Evolutionary conservation across 306 rosid genomes (phyloP).

Genomic region (Elaeagnus macrophylla): DNA sequence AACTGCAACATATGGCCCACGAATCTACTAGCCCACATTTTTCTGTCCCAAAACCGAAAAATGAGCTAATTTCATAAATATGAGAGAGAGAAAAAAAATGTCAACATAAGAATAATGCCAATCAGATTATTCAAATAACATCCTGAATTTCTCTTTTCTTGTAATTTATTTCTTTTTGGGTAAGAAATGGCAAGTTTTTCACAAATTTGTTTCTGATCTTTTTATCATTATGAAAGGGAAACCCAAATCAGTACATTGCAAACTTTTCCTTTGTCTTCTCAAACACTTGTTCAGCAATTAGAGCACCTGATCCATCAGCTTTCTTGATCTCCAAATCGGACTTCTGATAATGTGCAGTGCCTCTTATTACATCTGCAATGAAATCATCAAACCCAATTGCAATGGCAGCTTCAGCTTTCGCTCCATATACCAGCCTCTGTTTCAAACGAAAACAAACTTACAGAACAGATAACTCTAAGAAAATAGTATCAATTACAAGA

Average conservation of each 20-base stretch:
- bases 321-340: constrained; percentile 72
- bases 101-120: too few relatives aligned
- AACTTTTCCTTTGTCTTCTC: constrained; percentile 73
- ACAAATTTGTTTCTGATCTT: background rate
- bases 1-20: too few relatives aligned
- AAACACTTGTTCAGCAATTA: constrained; percentile 75
- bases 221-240: too few relatives aligned
- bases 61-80: too few relatives aligned
- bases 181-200: too few relatives aligned
- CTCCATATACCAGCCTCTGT: constrained; percentile 91
- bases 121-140: too few relatives aligned
- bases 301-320: constrained; percentile 74
- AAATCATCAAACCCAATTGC: constrained; percentile 73
- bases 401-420: constrained; percentile 77
- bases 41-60: too few relatives aligned
- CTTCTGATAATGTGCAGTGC: constrained; percentile 65
- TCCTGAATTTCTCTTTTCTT: too few relatives aligned
- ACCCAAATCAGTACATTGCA: constrained; percentile 26
- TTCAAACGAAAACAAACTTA: background rate
- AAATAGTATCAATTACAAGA: constrained; percentile 1
- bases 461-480: background rate
- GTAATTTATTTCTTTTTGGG: too few relatives aligned
- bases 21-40: too few relatives aligned
- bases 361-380: constrained; percentile 77
- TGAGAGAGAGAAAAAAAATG: too few relatives aligned